A percentile compares a stretch with the other conserved stretches of the same genome.
These are phyloP conservation scores for Dionaea muscipula DNA, from an alignment of 179 eudicot species.

Conservation along the genomic window DNA sequence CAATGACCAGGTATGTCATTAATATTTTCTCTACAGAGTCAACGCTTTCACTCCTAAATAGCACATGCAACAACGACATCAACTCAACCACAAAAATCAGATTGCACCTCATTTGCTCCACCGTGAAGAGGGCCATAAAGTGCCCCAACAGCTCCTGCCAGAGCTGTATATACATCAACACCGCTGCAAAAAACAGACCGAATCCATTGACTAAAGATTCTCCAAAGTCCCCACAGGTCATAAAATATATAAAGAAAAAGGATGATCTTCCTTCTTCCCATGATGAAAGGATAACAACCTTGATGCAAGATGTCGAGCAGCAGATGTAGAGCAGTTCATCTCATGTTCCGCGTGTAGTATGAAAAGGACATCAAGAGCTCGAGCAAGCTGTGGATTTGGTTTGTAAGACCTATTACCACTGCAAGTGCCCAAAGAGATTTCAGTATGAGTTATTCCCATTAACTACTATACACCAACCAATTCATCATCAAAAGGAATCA, in stretches of 20 bases:
- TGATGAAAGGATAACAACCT: conserved; percentile 31
- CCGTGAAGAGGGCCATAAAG: conserved; percentile 99
- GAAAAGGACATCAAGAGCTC: conserved; percentile 78
- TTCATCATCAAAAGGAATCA: not conserved
- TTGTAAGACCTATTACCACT: conserved; percentile 76
- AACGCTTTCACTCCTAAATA: not conserved
- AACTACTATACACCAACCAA: not conserved
- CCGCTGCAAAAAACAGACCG: conserved; percentile 48
- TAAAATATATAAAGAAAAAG: not conserved
- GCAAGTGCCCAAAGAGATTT: conserved; percentile 10
- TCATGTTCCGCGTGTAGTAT: conserved; percentile 97
- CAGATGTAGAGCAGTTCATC: conserved; percentile 99
- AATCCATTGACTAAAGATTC: not conserved
- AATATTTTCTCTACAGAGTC: not conserved
- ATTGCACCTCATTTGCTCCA: conserved; percentile 94
- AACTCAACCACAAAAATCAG: not conserved
- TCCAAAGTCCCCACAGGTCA: not conserved
- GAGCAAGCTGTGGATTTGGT: conserved; percentile 78
- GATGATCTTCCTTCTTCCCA: not conserved
- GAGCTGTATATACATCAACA: conserved; percentile 97
- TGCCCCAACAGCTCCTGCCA: conserved; percentile 97
- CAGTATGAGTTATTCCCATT: not conserved
- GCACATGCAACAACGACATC: not conserved
- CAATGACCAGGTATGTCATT: not conserved
- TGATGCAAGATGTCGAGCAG: conserved; percentile 94